Percentiles rank a stretch among this genome's conserved stretches.
Conservation (phyloP, 768 basidiomycete species). For the Lactarius vividus region DNA sequence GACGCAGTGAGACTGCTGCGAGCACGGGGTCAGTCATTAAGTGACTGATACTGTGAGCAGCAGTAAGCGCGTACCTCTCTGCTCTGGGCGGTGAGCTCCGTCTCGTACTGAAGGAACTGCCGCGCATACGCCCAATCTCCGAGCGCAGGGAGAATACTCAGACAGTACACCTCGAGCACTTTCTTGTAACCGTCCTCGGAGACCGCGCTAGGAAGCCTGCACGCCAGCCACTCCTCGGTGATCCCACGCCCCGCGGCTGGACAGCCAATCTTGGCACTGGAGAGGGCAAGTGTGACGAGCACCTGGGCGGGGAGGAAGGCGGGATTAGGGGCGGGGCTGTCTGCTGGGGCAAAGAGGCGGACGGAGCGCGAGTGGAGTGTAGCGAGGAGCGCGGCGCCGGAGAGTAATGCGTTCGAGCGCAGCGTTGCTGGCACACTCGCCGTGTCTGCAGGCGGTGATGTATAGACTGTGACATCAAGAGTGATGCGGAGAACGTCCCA, state of each 20-base stretch:
- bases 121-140: slow-evolving; percentile 78
- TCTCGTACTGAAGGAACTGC: slow-evolving; percentile 74
- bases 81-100: slow-evolving; percentile 50
- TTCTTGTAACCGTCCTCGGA: slow-evolving; percentile 59
- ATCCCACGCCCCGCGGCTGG: slow-evolving; percentile 60
- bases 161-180: slow-evolving; percentile 71
- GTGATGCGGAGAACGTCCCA: slow-evolving; percentile 89
- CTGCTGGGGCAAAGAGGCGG: slow-evolving; percentile 59
- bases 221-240: slow-evolving; percentile 77
- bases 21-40: slow-evolving; percentile 11
- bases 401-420: slow-evolving; percentile 51
- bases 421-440: slow-evolving; percentile 51
- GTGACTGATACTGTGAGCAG: slow-evolving; percentile 26
- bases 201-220: slow-evolving; percentile 41
- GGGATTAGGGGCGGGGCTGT: slow-evolving; percentile 40
- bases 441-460: slow-evolving; percentile 46
- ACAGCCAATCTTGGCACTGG: slow-evolving; percentile 64
- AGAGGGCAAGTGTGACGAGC: slow-evolving; percentile 65
- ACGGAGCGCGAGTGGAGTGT: slow-evolving; percentile 63
- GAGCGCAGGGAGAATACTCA: slow-evolving; percentile 68
- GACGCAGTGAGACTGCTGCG: slow-evolving; percentile 17
- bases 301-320: slow-evolving; percentile 68
- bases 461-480: slow-evolving; percentile 70
- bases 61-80: slow-evolving; percentile 49
- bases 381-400: slow-evolving; percentile 56